Evolutionary conservation across 2,329 filamentous ascomycete species (phyloP).

Genomic region (Diaporthe caulivora): DNA sequence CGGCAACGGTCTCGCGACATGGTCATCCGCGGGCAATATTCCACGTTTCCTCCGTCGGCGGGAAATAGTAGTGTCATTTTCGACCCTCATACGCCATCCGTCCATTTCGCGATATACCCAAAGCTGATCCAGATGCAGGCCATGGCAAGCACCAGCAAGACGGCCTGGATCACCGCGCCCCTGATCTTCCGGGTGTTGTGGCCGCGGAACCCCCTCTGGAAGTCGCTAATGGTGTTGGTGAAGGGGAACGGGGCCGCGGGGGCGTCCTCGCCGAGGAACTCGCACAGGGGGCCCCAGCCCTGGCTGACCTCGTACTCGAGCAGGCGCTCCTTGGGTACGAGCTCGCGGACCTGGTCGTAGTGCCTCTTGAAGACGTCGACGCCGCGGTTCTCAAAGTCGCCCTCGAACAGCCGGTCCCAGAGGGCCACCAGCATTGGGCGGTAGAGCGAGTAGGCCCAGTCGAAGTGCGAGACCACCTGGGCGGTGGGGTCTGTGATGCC

Average conservation of each 20-base stretch:
- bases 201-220: constrained; percentile 28
- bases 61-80: too few relatives aligned
- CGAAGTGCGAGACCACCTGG: constrained; percentile 38
- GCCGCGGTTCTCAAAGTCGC: constrained; percentile 38
- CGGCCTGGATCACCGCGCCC: constrained; percentile 13
- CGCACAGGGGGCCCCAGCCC: constrained; percentile 57
- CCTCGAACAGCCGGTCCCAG: constrained; percentile 38
- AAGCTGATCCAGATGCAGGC: constrained; percentile 37
- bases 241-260: constrained; percentile 52
- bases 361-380: constrained; percentile 36
- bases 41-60: not conserved
- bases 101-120: constrained; percentile 37
- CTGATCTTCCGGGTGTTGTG: constrained; percentile 35
- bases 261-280: constrained; percentile 52
- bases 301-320: constrained; percentile 54
- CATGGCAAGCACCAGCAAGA: constrained; percentile 31
- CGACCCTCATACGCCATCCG: constrained; percentile 4
- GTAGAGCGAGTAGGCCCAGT: constrained; percentile 39
- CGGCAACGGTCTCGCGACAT: not conserved
- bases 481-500: constrained; percentile 34
- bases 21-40: not conserved
- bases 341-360: constrained; percentile 35
- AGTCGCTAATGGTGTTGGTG: constrained; percentile 45
- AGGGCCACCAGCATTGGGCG: constrained; percentile 38
- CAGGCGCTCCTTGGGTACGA: constrained; percentile 50